phyloP scores from a whole-genome alignment of 208 protist species.

The Leishmania tropica region DNA sequence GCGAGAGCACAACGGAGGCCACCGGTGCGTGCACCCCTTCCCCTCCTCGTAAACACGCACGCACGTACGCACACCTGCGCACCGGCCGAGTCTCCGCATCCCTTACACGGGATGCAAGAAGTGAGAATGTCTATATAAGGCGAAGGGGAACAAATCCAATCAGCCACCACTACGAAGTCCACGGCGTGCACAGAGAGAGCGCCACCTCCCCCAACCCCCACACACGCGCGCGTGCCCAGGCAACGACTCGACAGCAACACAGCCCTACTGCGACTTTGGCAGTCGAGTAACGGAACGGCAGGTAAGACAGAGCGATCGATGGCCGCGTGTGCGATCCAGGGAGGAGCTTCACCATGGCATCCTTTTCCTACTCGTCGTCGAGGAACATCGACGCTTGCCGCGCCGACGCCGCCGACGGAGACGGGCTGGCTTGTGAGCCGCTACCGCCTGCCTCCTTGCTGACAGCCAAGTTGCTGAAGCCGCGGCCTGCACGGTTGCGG shows the following conservation, averaged over 20 bases:
- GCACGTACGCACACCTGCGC: background rate
- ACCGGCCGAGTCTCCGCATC: background rate
- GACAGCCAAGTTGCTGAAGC: constrained; percentile 34
- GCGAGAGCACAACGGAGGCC: background rate
- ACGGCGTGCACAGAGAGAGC: background rate
- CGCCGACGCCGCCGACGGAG: constrained; percentile 13
- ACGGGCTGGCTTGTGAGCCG: constrained; percentile 2
- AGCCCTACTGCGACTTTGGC: background rate
- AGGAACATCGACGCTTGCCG: constrained; percentile 67
- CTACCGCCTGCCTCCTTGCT: background rate
- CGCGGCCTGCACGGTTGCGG: constrained; percentile 59
- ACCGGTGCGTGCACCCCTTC: background rate
- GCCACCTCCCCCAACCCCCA: background rate
- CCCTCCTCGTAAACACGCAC: background rate
- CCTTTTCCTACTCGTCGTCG: constrained; percentile 53
- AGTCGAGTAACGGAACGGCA: background rate
- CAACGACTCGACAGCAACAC: background rate
- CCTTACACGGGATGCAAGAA: background rate
- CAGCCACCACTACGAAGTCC: background rate
- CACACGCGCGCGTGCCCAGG: background rate
- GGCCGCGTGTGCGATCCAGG: background rate
- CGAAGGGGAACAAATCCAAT: background rate
- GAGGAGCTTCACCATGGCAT: background rate
- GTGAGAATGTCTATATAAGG: background rate
- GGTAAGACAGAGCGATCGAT: background rate